These are phyloP conservation scores for Starmerella apicola DNA, from an alignment of 805 yeast genomes.

Conservation along the genomic window DNA sequence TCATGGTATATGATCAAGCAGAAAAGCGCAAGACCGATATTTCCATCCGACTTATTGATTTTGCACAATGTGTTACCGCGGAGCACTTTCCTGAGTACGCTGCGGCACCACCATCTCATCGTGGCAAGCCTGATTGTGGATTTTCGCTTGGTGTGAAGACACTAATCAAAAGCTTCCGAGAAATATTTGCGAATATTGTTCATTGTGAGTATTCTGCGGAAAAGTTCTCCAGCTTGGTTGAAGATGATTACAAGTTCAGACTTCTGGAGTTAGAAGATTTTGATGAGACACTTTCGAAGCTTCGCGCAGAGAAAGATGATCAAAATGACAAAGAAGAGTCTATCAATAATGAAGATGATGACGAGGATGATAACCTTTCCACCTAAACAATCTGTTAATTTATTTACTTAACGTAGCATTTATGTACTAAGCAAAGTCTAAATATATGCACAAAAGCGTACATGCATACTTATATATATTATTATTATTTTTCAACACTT, in stretches of 20 bases:
- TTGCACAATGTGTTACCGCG: conserved; percentile 81
- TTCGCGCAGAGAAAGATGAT: neutral
- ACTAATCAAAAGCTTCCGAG: conserved; percentile 52
- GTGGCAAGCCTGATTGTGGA: conserved; percentile 59
- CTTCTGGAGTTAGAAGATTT: conserved; percentile 10
- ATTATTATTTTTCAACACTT: conserved; percentile 43
- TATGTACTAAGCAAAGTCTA: too few relatives aligned
- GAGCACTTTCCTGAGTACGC: conserved; percentile 36
- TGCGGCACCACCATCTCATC: conserved; percentile 61
- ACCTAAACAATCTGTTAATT: neutral
- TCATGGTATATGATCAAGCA: conserved; percentile 77
- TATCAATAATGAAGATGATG: neutral
- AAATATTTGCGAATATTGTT: conserved; percentile 46
- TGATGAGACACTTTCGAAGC: conserved; percentile 1
- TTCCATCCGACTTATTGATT: conserved; percentile 62
- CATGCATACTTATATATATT: neutral
- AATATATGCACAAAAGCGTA: neutral
- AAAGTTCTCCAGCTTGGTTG: conserved; percentile 8
- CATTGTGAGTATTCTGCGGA: conserved; percentile 27
- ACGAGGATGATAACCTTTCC: neutral
- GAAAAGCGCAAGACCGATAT: conserved; percentile 21
- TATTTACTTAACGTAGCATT: neutral
- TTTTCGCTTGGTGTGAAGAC: conserved; percentile 70
- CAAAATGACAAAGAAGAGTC: too few relatives aligned
- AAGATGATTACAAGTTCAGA: conserved; percentile 2